Conservation (phyloP, 768 basidiomycete species). For the Russula abietina region DNA sequence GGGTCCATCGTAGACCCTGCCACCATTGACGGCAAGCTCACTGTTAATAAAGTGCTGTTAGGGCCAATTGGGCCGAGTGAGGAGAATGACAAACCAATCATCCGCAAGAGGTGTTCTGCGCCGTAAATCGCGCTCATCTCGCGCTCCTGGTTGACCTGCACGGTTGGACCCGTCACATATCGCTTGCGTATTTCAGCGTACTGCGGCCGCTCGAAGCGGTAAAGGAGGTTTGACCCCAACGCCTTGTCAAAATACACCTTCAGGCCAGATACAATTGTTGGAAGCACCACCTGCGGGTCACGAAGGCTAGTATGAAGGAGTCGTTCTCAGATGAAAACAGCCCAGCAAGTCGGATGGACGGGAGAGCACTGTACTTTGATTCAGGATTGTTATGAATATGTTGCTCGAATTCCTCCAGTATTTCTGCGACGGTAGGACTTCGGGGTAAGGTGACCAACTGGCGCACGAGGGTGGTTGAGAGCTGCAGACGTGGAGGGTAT, state of each 20-base stretch:
- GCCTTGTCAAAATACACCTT: slow-evolving; percentile 92
- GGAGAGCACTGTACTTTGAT: slow-evolving; percentile 35
- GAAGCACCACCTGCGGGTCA: slow-evolving; percentile 61
- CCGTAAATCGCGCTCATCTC: slow-evolving; percentile 91
- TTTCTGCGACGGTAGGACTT: slow-evolving; percentile 65
- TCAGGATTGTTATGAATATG: slow-evolving; percentile 48
- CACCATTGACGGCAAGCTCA: slow-evolving; percentile 89
- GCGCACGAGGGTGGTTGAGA: not conserved
- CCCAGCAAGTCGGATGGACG: not conserved
- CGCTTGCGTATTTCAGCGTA: slow-evolving; percentile 72
- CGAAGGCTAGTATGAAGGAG: slow-evolving; percentile 43
- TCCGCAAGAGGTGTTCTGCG: slow-evolving; percentile 85
- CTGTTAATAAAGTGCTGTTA: slow-evolving; percentile 36
- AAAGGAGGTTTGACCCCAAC: slow-evolving; percentile 82
- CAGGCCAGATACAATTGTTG: slow-evolving; percentile 80
- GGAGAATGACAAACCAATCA: slow-evolving; percentile 63
- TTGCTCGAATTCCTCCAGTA: slow-evolving; percentile 72
- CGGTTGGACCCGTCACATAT: slow-evolving; percentile 69
- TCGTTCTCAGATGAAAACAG: not conserved
- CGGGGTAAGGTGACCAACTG: slow-evolving; percentile 85
- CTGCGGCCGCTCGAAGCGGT: slow-evolving; percentile 92
- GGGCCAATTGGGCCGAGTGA: not conserved
- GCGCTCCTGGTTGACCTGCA: slow-evolving; percentile 61
- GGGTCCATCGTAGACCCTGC: slow-evolving; percentile 77
- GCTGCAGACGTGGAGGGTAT: not conserved